Evolutionary conservation across 2,329 filamentous ascomycete species (phyloP), one percentile per base, ranked within the genome.

Genomic region (Monosporascus sp.): DNA sequence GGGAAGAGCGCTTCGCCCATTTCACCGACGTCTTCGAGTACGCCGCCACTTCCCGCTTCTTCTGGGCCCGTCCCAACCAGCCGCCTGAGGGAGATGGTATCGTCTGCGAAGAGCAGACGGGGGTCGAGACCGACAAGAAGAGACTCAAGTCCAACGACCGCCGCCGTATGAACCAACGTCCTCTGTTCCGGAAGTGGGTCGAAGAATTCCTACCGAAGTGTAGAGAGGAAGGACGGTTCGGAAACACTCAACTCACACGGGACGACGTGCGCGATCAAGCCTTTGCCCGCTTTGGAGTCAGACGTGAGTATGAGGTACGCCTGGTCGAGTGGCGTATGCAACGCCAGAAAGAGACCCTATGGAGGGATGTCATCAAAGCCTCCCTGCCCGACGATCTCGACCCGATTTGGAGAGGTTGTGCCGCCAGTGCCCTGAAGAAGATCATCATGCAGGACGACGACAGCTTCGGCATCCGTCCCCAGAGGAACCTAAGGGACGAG

Each of bases 1-100:
- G 81, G 74, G 69, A 76, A 20, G 60, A 67, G 14, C 79, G 80
- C 0, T 92, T 93, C 60, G 52, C 56, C 0, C 74, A 69, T 1
- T 68, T 77, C 3, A 64, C 81, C 0, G 79, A 78, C 1, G 68
- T 92, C 60, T 91, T 82, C 64, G 72, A 78, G 18, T 92, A 86
- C 72, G 74, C 78, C 1, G 71, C 78, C 2, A 68, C 66, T 0
- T 85, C 82, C 56, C 75, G 79, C 1, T 73, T 90, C 60, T 86
- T 90, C 62, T 76, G 71, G 49, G 69, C 77, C 0, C 57, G 65
- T 1, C 63, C 72, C 1, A 58, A 66, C 9, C 47, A 51, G 27
- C 51, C 63, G 27, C 54, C 53, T 57, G 62, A 51, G 54, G 62
- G 49, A 60, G 17, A 66, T 72, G 48, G 41, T 37, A n/a, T 24